Base-by-base conservation (phyloP, 805 yeast genomes). In the Yamadazyma paraphyllophila region DNA sequence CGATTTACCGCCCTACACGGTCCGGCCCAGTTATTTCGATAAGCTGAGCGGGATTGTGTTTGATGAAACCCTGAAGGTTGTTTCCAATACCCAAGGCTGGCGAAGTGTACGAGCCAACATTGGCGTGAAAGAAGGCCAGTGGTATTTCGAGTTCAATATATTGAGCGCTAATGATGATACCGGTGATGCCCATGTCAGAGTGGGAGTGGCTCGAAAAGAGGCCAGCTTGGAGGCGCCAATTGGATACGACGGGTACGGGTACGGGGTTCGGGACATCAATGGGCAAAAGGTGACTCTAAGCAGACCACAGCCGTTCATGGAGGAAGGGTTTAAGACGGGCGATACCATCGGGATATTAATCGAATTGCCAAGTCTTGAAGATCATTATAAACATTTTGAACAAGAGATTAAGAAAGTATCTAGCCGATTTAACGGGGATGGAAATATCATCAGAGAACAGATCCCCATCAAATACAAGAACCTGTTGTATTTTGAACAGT, bases 221-320 rank as follows among this genome's bases (percentile, higher is more conserved):
- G 94, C 96, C 2, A 80, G 89, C 41, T 65, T 91, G 36, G 97
- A 92, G 54, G 96, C 96, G 0, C 98, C 99, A 0, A 94, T 91
- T 5, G 99, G 99, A 2, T 88, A 80, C 57, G 98, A 94, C 63
- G 92, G 90, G 0, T 94, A 90, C 66, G 92, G 97, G 0, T 92
- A 94, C 63, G 97, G 96, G 2, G 58, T 94, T 2, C 74, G 97
- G 48, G 97, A 92, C 65, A 75, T 77, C 31, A 73, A 76, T 6
- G 91, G 96, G 2, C 86, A 87, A 53, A 79, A 78, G 25, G 74
- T 94, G 17, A 95, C 94, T 52, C 65, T 85, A 36, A 83, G 92
- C 47, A 75, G 91, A 40, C 88, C 89, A 0, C 59, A 64, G 20
- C 29, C 39, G 2, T 78, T 80, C 51, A 70, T 84, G 72, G 75